Evolutionary conservation across 129 eudicot genomes (phyloP).

Genomic region (Flaveria bidentis): DNA sequence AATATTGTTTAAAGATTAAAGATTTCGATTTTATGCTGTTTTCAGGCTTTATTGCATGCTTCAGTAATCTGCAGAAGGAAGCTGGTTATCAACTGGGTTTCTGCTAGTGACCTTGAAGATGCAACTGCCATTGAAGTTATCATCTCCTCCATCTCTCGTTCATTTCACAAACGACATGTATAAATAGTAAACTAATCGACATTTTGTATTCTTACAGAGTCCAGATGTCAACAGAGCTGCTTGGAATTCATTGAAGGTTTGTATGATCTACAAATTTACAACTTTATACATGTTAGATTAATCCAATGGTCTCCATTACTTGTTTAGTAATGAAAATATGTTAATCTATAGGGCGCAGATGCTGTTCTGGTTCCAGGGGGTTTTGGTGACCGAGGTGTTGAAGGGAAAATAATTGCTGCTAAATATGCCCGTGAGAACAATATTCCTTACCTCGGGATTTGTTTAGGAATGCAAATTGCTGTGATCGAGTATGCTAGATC

Average conservation of each 20-base stretch:
- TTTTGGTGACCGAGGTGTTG: conserved; percentile 93
- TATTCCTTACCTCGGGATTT: conserved; percentile 84
- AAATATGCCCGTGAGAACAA: conserved; percentile 81
- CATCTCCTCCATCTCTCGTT: conserved; percentile 31
- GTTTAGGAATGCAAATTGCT: conserved; percentile 94
- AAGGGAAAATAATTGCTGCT: conserved; percentile 91
- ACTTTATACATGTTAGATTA: background rate
- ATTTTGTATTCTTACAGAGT: conserved; percentile 46
- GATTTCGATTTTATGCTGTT: conserved; percentile 8
- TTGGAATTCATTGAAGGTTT: conserved; percentile 80
- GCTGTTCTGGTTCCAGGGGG: conserved; percentile 92
- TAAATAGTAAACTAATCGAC: conserved; percentile 8
- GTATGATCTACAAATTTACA: conserved; percentile 18
- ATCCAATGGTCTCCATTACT: background rate
- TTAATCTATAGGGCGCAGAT: conserved; percentile 58
- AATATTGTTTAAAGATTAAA: background rate
- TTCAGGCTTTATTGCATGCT: conserved; percentile 96
- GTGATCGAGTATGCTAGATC: conserved; percentile 85
- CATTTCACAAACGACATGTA: background rate
- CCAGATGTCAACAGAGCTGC: conserved; percentile 68
- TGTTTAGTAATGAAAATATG: background rate
- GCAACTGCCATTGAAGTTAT: conserved; percentile 72
- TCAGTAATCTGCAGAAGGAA: conserved; percentile 78
- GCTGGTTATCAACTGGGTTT: conserved; percentile 76
- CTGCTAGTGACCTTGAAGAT: conserved; percentile 86